A percentile compares a stretch with the other conserved stretches of the same genome.
These are phyloP conservation scores for Aspergillus viridinutans DNA, from an alignment of 2,329 filamentous ascomycete species.

Conservation along the genomic window DNA sequence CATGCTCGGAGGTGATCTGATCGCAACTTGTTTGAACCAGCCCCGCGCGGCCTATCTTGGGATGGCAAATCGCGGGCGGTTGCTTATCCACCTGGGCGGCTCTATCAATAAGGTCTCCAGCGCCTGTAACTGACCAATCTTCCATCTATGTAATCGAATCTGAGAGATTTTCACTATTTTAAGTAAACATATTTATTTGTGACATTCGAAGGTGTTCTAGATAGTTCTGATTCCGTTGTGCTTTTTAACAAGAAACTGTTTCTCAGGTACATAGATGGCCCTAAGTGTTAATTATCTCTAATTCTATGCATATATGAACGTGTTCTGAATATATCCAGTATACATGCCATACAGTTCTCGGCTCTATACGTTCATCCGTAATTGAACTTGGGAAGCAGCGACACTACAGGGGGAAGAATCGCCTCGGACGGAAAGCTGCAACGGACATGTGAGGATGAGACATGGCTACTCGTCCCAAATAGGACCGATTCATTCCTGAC, in stretches of 20 bases:
- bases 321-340: neutral
- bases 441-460: constrained; percentile 31
- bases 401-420: constrained; percentile 39
- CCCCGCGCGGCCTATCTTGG: constrained; percentile 9
- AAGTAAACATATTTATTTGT: neutral
- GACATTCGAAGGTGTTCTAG: neutral
- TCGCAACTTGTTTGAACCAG: constrained; percentile 1
- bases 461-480: constrained; percentile 27
- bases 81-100: neutral
- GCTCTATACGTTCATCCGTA: neutral
- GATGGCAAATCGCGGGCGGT: constrained; percentile 3
- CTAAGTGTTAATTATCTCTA: neutral
- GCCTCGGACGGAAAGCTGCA: constrained; percentile 41
- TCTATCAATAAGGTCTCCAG: neutral
- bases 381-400: constrained; percentile 21
- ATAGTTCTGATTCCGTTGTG: neutral
- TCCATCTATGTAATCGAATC: neutral
- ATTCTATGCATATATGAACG: neutral
- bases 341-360: neutral
- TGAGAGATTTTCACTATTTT: neutral
- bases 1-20: constrained; percentile 7
- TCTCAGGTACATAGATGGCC: neutral
- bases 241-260: neutral
- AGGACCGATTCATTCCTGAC: constrained; percentile 44
- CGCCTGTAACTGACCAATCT: neutral